Conservation (phyloP, 306 rosid species). For the Gastrolobium bilobum region DNA sequence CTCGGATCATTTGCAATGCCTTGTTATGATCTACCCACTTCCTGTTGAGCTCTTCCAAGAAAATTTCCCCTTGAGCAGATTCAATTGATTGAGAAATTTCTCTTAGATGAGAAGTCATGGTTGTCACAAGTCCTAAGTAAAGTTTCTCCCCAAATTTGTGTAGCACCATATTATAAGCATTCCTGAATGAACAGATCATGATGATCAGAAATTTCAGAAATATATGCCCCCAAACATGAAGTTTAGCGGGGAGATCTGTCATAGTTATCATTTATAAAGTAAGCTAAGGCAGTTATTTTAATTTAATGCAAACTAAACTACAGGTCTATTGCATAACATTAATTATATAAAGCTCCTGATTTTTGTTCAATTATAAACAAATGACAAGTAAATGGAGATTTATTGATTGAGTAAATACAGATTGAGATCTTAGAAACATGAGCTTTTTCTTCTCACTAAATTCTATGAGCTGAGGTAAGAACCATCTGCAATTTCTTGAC, state of each 20-base stretch:
- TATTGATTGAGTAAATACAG: slow-evolving; percentile 12
- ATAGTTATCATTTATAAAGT: neutral
- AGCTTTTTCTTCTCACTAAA: slow-evolving; percentile 9
- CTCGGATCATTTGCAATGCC: slow-evolving; percentile 72
- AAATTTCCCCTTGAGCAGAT: slow-evolving; percentile 66
- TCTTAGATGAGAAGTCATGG: slow-evolving; percentile 61
- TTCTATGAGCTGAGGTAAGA: slow-evolving; percentile 9
- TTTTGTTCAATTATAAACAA: slow-evolving; percentile 26
- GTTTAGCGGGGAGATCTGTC: neutral
- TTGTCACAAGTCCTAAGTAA: slow-evolving; percentile 64
- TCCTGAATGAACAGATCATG: slow-evolving; percentile 51
- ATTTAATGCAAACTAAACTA: slow-evolving; percentile 32
- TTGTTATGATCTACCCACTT: slow-evolving; percentile 72
- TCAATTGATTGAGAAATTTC: slow-evolving; percentile 60
- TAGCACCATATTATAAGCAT: slow-evolving; percentile 72
- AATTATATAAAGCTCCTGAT: neutral
- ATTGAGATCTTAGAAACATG: slow-evolving; percentile 2
- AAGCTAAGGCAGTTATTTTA: neutral
- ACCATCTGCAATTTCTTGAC: slow-evolving; percentile 1
- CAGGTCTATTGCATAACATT: slow-evolving; percentile 1
- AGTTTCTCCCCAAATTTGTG: slow-evolving; percentile 69
- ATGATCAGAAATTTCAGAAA: slow-evolving; percentile 42
- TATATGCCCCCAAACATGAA: slow-evolving; percentile 24
- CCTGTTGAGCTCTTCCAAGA: slow-evolving; percentile 68
- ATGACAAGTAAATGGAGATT: slow-evolving; percentile 10